Evolutionary conservation across 2,329 filamentous ascomycete genomes (phyloP).

Genomic region (Furcasterigmium furcatum): DNA sequence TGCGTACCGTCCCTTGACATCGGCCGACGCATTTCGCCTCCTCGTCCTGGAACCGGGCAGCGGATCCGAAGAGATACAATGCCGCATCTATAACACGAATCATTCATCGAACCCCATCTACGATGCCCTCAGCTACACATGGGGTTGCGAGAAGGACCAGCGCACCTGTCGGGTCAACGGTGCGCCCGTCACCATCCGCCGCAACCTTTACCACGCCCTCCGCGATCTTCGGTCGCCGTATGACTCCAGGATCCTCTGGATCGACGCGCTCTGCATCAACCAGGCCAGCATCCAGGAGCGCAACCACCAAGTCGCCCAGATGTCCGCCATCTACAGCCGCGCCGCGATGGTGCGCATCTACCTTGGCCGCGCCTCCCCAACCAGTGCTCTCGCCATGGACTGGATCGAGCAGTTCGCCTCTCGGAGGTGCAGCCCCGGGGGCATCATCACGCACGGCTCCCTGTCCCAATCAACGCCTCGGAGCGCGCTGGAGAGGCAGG

Average conservation of each 20-base stretch:
- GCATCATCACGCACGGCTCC: too few relatives aligned
- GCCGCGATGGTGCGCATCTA: slow-evolving; percentile 5
- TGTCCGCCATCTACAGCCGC: slow-evolving; percentile 5
- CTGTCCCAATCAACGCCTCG: too few relatives aligned
- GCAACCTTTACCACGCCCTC: background rate
- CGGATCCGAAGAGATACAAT: too few relatives aligned
- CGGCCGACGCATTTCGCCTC: too few relatives aligned
- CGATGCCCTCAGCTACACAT: slow-evolving; percentile 14
- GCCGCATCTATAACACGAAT: too few relatives aligned
- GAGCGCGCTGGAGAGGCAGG: too few relatives aligned
- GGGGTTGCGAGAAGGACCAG: slow-evolving; percentile 1
- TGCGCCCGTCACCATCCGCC: background rate
- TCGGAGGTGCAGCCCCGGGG: too few relatives aligned
- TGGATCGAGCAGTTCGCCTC: too few relatives aligned
- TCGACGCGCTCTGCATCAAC: slow-evolving; percentile 11
- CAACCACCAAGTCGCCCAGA: slow-evolving; percentile 5
- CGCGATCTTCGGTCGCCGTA: background rate
- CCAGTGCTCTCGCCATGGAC: too few relatives aligned
- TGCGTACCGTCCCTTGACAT: too few relatives aligned
- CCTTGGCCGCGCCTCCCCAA: background rate
- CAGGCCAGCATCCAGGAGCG: background rate
- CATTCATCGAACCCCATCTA: too few relatives aligned
- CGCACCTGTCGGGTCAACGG: background rate
- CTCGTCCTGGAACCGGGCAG: too few relatives aligned
- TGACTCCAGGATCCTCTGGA: slow-evolving; percentile 10